phyloP scores from a whole-genome alignment of 116 monocot species.

The Thalassia testudinum region DNA sequence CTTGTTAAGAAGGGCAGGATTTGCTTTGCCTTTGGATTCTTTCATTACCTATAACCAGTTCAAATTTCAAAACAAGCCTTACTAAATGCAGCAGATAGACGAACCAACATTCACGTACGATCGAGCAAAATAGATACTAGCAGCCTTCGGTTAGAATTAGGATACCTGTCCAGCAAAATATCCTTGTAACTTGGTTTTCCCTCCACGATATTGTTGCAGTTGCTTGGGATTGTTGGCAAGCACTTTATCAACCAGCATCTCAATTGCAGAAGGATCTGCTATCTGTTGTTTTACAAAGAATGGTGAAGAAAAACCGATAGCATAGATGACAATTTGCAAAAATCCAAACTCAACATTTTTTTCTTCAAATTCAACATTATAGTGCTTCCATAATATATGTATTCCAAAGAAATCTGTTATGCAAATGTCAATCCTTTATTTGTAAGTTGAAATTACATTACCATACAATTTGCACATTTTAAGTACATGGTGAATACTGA shows the following conservation, averaged over 20 bases:
- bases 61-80: background rate
- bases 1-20: slow-evolving; percentile 71
- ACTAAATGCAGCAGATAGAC: background rate
- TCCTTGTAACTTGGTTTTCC: slow-evolving; percentile 84
- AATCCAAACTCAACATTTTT: background rate
- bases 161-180: slow-evolving; percentile 88
- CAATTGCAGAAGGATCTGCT: slow-evolving; percentile 60
- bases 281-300: slow-evolving; percentile 23
- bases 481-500: no score
- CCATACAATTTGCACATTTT: background rate
- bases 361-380: background rate
- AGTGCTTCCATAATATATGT: background rate
- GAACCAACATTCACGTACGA: background rate
- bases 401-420: background rate
- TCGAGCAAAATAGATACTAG: background rate
- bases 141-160: background rate
- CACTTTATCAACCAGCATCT: slow-evolving; percentile 70
- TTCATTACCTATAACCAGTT: slow-evolving; percentile 56
- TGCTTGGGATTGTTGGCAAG: slow-evolving; percentile 86
- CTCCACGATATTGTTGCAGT: slow-evolving; percentile 71
- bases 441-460: background rate
- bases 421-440: background rate
- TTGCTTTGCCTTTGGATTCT: slow-evolving; percentile 94
- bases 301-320: background rate
- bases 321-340: background rate